Evolutionary conservation across 176 grass and related monocot genomes (phyloP).

Genomic region (Miscanthus lutarioriparius): DNA sequence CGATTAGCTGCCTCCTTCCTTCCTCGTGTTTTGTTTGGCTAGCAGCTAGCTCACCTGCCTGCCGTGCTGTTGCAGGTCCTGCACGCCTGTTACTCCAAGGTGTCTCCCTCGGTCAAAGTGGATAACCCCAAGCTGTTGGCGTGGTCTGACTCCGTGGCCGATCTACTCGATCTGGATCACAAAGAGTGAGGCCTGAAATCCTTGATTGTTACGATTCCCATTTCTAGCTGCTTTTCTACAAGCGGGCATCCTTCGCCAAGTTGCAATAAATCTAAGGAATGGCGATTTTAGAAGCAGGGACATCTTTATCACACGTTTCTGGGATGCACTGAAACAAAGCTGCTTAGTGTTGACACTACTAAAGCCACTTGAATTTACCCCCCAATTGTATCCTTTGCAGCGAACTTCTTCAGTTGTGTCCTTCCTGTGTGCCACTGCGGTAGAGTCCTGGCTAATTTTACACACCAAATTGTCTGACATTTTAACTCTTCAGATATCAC

Average conservation of each 20-base stretch:
- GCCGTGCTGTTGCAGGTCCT: slow-evolving; percentile 45
- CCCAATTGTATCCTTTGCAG: neutral
- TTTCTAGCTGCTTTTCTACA: neutral
- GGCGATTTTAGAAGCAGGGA: neutral
- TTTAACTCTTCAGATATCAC: neutral
- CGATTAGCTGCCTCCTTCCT: neutral
- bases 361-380: neutral
- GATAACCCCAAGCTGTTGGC: slow-evolving; percentile 78
- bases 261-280: neutral
- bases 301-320: neutral
- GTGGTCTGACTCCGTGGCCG: slow-evolving; percentile 71
- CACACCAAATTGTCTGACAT: neutral
- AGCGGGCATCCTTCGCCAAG: neutral
- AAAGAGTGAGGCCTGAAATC: slow-evolving; percentile 57
- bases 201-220: neutral
- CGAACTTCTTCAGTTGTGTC: neutral
- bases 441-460: neutral
- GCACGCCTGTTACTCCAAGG: slow-evolving; percentile 82
- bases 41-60: neutral
- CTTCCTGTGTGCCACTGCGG: neutral
- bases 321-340: neutral
- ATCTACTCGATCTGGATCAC: slow-evolving; percentile 93
- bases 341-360: neutral
- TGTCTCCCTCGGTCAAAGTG: slow-evolving; percentile 73
- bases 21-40: neutral